Base-by-base conservation (phyloP, 306 rosid genomes). In the Elaeagnus macrophylla region DNA sequence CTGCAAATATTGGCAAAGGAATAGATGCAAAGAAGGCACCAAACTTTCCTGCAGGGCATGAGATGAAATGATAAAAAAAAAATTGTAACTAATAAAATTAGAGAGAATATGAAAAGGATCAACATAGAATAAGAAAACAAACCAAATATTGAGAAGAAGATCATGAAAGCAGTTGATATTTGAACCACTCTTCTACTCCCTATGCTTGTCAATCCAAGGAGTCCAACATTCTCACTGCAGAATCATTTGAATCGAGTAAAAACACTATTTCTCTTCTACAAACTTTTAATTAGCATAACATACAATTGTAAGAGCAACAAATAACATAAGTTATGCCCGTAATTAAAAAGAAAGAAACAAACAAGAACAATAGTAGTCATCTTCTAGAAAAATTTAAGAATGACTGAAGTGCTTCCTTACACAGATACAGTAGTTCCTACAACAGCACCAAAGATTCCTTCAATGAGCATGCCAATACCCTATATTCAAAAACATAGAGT, bases 131-230 rank as follows among this genome's bases (percentile, higher is more conserved):
- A 45, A 63, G 5, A 12, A 66, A 65, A 84, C 82, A 12, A 67
- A 80, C 99, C 99, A 12, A 93, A 93, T 59, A 93, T 93, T 12
- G 95, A 54, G 73, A 88, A 87, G 81, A 93, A 84, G 75, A 93
- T 65, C 99, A 93, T 93, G 83, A 88, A 93, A 41, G 67, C 85
- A 51, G 90, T 65, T n/a, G 96, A 88, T 41, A 93, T 84, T 63
- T 93, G 95, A 79, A 88, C 95, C 0, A 85, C 94, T 68, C 99
- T 81, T 73, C 99, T 72, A 84, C 99, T 93, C 51, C 99, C 99
- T 44, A 93, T 88, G 64, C 64, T 84, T 0, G 99, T 93, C 62
- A 93, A 64, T 54, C 99, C 99, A 65, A 93, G 95, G 37, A 87
- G 80, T 16, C 99, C 99, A 36, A 88, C 88, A 68, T 93, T 93